A percentile compares a stretch with the other conserved stretches of the same genome.
phyloP scores from a whole-genome alignment of 1,284 basidiomycete genomes.

The Melampsora americana region DNA sequence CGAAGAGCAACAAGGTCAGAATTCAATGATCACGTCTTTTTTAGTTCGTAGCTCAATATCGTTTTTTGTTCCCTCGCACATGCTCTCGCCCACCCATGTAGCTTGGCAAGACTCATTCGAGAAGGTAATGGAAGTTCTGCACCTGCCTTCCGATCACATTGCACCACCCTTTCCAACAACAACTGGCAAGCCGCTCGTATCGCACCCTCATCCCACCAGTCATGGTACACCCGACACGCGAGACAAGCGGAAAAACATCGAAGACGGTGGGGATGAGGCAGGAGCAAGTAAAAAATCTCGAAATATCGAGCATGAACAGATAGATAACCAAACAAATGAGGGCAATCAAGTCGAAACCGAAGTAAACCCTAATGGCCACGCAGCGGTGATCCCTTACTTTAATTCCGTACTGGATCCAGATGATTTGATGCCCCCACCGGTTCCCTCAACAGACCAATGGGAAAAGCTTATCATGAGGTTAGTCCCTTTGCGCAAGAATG shows the following conservation, averaged over 20 bases:
- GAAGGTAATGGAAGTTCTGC: slow-evolving; percentile 12
- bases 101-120: slow-evolving; percentile 64
- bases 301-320: slow-evolving; percentile 43
- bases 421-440: slow-evolving; percentile 53
- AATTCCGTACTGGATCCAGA: slow-evolving; percentile 29
- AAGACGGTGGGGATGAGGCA: slow-evolving; percentile 45
- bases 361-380: not conserved
- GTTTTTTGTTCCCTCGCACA: not conserved
- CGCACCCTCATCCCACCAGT: not conserved
- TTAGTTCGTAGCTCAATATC: not conserved
- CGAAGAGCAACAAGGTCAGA: slow-evolving; percentile 63
- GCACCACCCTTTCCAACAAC: slow-evolving; percentile 24
- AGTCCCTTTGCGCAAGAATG: not conserved
- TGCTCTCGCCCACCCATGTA: slow-evolving; percentile 49
- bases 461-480: slow-evolving; percentile 41
- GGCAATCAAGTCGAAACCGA: slow-evolving; percentile 4
- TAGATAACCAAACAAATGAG: slow-evolving; percentile 45
- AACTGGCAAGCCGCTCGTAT: not conserved
- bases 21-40: not conserved
- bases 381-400: slow-evolving; percentile 2
- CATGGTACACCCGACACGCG: not conserved
- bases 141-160: slow-evolving; percentile 20
- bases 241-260: slow-evolving; percentile 43
- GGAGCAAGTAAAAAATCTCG: slow-evolving; percentile 34
- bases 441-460: slow-evolving; percentile 33